These are phyloP conservation scores for Tremellales sp. DNA, from an alignment of 1,284 basidiomycete genomes.

Conservation along the genomic window DNA sequence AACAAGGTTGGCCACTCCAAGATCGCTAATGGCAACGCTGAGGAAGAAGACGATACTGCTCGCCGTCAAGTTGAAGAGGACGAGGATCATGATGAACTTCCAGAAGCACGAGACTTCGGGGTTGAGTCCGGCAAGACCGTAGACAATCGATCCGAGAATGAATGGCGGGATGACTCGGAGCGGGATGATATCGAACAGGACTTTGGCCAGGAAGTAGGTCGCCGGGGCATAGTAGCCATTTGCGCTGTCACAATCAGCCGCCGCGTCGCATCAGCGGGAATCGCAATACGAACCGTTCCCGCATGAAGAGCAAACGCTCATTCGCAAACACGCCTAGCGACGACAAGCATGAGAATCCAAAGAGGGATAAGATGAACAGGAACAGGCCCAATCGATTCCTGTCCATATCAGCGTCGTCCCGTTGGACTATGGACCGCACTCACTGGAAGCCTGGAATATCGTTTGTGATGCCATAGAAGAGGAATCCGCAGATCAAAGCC, in stretches of 20 bases:
- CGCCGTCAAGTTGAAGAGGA: constrained; percentile 91
- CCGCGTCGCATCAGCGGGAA: not conserved
- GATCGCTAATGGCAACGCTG: constrained; percentile 78
- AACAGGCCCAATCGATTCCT: constrained; percentile 68
- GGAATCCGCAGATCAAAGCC: constrained; percentile 60
- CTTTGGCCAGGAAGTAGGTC: constrained; percentile 93
- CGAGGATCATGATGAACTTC: constrained; percentile 93
- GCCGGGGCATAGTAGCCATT: constrained; percentile 96
- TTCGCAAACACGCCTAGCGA: constrained; percentile 88
- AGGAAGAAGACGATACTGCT: constrained; percentile 86
- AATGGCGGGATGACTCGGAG: constrained; percentile 90
- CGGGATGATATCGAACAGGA: constrained; percentile 93
- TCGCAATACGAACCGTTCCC: constrained; percentile 69
- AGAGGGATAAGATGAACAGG: constrained; percentile 91
- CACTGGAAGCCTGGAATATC: constrained; percentile 93
- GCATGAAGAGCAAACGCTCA: constrained; percentile 91
- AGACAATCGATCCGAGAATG: constrained; percentile 90
- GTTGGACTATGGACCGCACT: constrained; percentile 24
- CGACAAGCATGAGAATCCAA: constrained; percentile 92
- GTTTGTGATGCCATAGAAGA: constrained; percentile 57
- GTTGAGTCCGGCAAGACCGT: constrained; percentile 87
- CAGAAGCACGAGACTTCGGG: constrained; percentile 84
- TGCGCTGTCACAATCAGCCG: constrained; percentile 55
- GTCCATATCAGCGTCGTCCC: not conserved
- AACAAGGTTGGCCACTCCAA: constrained; percentile 83